Evolutionary conservation across 306 rosid genomes (phyloP).

Genomic region (Prosopis cineraria): DNA sequence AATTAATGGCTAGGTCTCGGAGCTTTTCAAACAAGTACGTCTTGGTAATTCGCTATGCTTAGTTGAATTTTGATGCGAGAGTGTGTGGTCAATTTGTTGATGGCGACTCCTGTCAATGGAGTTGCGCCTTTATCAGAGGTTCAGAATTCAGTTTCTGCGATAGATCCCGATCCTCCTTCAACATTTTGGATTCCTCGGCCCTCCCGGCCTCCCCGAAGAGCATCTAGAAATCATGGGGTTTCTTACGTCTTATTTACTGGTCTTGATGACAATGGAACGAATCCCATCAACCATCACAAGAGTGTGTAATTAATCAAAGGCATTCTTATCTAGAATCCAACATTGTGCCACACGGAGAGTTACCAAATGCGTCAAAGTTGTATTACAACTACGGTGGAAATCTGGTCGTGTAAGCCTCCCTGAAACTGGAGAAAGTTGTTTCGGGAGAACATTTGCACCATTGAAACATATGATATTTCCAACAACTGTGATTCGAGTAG

Average conservation of each 20-base stretch:
- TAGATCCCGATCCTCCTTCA: conserved; percentile 47
- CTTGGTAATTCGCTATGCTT: conserved; percentile 43
- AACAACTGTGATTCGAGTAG: conserved; percentile 46
- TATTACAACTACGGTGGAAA: conserved; percentile 36
- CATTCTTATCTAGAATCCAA: conserved; percentile 35
- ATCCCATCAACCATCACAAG: conserved; percentile 39
- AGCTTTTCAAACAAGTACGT: conserved; percentile 16
- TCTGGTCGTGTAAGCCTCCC: conserved; percentile 33
- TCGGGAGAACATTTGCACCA: conserved; percentile 41
- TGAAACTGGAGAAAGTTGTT: conserved; percentile 48
- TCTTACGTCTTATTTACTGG: conserved; percentile 39
- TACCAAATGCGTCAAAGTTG: conserved; percentile 36
- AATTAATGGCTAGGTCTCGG: conserved; percentile 18
- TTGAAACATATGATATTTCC: conserved; percentile 41
- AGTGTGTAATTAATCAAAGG: conserved; percentile 48
- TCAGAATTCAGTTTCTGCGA: conserved; percentile 52
- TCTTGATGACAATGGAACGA: conserved; percentile 47
- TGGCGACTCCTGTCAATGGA: conserved; percentile 65
- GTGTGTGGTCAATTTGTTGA: conserved; percentile 36
- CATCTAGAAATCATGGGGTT: conserved; percentile 48
- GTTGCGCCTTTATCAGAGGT: conserved; percentile 47
- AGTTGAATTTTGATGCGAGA: conserved; percentile 41
- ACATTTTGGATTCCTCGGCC: conserved; percentile 45
- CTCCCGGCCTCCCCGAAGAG: conserved; percentile 46
- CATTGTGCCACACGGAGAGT: conserved; percentile 36